Evolutionary conservation across 495 filamentous ascomycete genomes (phyloP), one percentile per base, ranked within the genome.

Genomic region (Beverwykella pulmonaria): DNA sequence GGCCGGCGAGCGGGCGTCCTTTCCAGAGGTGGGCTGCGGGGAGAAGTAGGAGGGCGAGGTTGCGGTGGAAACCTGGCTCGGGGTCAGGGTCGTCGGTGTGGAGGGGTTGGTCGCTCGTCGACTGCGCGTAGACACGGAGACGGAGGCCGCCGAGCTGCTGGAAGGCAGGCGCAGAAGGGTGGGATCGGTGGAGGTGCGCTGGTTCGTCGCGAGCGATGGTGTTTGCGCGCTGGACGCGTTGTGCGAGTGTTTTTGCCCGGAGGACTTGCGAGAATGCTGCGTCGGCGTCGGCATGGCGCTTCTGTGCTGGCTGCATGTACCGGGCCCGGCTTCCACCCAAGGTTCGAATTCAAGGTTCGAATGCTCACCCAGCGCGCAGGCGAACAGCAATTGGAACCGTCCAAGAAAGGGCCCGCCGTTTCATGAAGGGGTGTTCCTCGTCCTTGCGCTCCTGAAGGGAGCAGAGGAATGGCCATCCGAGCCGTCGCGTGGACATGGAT

Each of bases 11-110:
- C 74, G 72, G 29, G 75, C 49, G 25, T 79, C 76, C 30, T 53
- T 62, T 57, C 66, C 73, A 17, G 75, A 70, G 30, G 70, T 55
- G 17, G 70, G 66, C 53, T 78, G 75, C 22, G 53, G 63, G n/a
- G 71, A 62, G 54, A 77, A 77, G 55, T 78, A 78, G 15, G 75
- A 77, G 23, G 53, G 44, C 46, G 69, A 65, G 32, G 63, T 60
- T 17, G 65, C 56, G 25, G 49, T 58, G 36, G 63, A 58, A 58
- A 61, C 34, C 19, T 41, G 65, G 49, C 41, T 58, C 0, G 59
- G 69, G 9, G 69, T 68, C 48, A 61, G 55, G 27, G 22, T 62
- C 25, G 27, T 57, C 27, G 65, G 69, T 23, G 69, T 54, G 56
- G 64, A 56, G 60, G 69, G 69, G 65, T 61, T 65, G 6, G 64